Evolutionary conservation across 768 basidiomycete genomes (phyloP), one percentile per base, ranked within the genome.

Genomic region (Asterophora lycoperdoides): DNA sequence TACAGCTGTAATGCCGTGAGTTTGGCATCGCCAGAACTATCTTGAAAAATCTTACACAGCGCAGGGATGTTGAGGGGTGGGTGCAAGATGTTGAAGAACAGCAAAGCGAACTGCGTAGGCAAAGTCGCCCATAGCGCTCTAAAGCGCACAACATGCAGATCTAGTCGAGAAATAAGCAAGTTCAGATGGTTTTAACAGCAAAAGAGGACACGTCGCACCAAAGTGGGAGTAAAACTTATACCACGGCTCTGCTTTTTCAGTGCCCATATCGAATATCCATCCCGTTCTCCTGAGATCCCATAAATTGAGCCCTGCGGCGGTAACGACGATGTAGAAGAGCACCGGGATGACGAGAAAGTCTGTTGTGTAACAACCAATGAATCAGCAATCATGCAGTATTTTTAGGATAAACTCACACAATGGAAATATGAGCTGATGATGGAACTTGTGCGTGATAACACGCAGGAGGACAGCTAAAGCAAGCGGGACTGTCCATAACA

Each of bases 371-470:
- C 2, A 4, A 10, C 3, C 13, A 4, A 4, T 8, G 30, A 32
- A 32, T 13, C 8, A 32, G 30, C 9, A 32, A 32, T 2, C 13
- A 32, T 32, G 30, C 9, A 32, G 6, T 23, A 3, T 23, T 6
- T 6, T 3, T 23, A 3, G 3, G 23, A 10, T 46, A 30, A 45
- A 71, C 89, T 58, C 49, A 90, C 89, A 93, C 28, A 81, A 68
- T 2, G 96, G 95, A 63, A 98, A 94, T 60, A 98, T 77, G 15
- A 97, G 76, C 55, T 97, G 93, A 66, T 97, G 92, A 34, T 86
- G 79, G 67, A 72, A 90, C 51, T 75, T 78, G 44, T 81, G 75
- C 2, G 92, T 97, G 65, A 96, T 85, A 4, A 90, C 46, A 43
- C 94, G 75, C 44, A 99, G 68, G 2, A 90, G 53, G 17, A 89